Base-by-base conservation (phyloP, 352 stramenopile genomes). In the Phytophthora palmivora region DNA sequence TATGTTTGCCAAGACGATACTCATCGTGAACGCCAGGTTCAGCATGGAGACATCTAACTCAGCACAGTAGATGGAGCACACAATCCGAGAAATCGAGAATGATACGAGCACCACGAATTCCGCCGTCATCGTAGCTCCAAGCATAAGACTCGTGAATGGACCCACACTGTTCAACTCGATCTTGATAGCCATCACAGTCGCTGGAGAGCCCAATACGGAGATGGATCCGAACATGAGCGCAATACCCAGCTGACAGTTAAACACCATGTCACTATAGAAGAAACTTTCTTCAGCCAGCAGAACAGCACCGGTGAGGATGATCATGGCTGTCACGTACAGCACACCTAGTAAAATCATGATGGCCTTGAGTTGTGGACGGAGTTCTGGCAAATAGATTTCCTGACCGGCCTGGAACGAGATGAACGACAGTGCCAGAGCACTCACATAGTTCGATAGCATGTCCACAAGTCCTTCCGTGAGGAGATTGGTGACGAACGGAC, bases 401-500 rank as follows among this genome's bases (percentile, higher is more conserved):
- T 89, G 79, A 4, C 79, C 79, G 3, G 79, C 79, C 32, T 89
- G 77, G 67, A 87, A 86, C 67, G 79, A 87, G 58, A 89, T 89
- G n/a, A n/a, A n/a, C n/a, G n/a, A n/a, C n/a, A n/a, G n/a, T n/a
- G n/a, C n/a, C n/a, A n/a, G n/a, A n/a, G n/a, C n/a, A n/a, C n/a
- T n/a, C n/a, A n/a, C n/a, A n/a, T n/a, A n/a, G n/a, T n/a, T n/a
- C n/a, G n/a, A n/a, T n/a, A n/a, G n/a, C n/a, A n/a, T n/a, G n/a
- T n/a, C n/a, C n/a, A n/a, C n/a, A n/a, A n/a, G n/a, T n/a, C n/a
- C n/a, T n/a, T n/a, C n/a, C n/a, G n/a, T n/a, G n/a, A n/a, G n/a
- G n/a, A n/a, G n/a, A n/a, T n/a, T n/a, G n/a, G n/a, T n/a, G n/a
- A n/a, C n/a, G n/a, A n/a, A n/a, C n/a, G n/a, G n/a, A n/a, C n/a